Base-by-base conservation (phyloP, 2,329 filamentous ascomycete species). In the Zymoseptoria pseudotritici region DNA sequence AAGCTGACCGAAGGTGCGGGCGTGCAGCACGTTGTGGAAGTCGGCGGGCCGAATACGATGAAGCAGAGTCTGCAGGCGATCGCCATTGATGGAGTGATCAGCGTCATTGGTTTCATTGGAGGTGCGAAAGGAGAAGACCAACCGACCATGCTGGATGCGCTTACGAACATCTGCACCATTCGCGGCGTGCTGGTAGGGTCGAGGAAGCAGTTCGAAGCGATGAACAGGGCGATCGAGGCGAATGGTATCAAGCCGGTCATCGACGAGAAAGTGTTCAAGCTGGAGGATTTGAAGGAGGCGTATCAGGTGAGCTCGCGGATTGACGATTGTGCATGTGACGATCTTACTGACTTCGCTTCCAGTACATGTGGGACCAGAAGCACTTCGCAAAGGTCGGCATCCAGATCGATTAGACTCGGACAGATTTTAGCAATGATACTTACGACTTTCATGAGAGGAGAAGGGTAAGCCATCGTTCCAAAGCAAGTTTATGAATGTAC, bases 21-120 rank as follows among this genome's bases (percentile, higher is more conserved):
- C 11, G 82, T 87, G 7, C 81, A 88, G 66, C 78, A 86, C 61
- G 75, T 89, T 49, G 68, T 88, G 49, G 87, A 90, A 66, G 81
- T 88, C n/a, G 86, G 84, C 11, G 86, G 86, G 0, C 77, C 83
- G 0, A 79, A 77, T n/a, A 88, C 85, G 0, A 78, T 89, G 63
- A 66, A 74, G 2, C 78, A 86, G 68, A 80, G 78, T 19, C 64
- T 77, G 24, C 68, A 69, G 49, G 73, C 73, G 22, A 67, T 74
- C 57, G 67, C 65, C 56, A 77, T 79, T 29, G 83, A 84, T 63
- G 83, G 82, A 36, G 73, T 83, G 13, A 81, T 83, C 64, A 77
- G 71, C 60, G 78, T 85, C 59, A 83, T 85, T 58, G 83, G 83
- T 1, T 84, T 84, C 72, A 69, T 85, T n/a, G 81, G 79, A 17